Conservation (phyloP, 768 basidiomycete species). For the Auriculariales sp. region DNA sequence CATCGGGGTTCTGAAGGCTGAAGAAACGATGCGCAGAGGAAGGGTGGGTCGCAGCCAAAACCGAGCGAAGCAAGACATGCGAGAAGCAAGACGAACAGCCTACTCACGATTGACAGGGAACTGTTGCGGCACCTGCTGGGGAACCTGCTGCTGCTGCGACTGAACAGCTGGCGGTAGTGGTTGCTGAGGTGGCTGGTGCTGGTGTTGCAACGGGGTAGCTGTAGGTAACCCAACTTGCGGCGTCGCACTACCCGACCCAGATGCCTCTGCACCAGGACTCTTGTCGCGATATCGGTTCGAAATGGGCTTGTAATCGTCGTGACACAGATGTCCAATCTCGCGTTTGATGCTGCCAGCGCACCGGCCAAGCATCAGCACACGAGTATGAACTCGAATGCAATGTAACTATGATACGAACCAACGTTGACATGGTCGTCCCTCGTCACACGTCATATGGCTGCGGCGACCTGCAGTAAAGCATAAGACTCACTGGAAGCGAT, state of each 20-base stretch:
- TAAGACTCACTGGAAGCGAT: slow-evolving; percentile 22
- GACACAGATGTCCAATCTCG: slow-evolving; percentile 89
- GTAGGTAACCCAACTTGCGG: background rate
- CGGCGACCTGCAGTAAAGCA: background rate
- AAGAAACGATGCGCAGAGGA: too few relatives aligned
- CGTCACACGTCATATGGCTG: slow-evolving; percentile 59
- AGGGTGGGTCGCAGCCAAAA: too few relatives aligned
- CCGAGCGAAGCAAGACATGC: too few relatives aligned
- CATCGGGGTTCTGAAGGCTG: too few relatives aligned
- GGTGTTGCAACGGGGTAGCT: background rate
- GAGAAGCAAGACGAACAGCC: too few relatives aligned
- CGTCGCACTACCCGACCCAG: background rate
- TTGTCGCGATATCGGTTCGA: background rate
- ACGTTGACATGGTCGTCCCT: slow-evolving; percentile 81
- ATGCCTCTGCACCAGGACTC: background rate
- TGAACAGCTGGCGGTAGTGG: too few relatives aligned
- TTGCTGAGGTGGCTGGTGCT: background rate
- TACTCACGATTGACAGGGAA: background rate
- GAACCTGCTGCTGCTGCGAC: too few relatives aligned
- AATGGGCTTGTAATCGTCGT: slow-evolving; percentile 49
- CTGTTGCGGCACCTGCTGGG: background rate
- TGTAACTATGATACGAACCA: slow-evolving; percentile 1
- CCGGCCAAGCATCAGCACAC: slow-evolving; percentile 4
- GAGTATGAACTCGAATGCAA: slow-evolving; percentile 5
- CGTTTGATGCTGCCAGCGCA: slow-evolving; percentile 62